These are phyloP conservation scores for Fusarium armeniacum DNA, from an alignment of 2,329 filamentous ascomycete species.

Conservation along the genomic window DNA sequence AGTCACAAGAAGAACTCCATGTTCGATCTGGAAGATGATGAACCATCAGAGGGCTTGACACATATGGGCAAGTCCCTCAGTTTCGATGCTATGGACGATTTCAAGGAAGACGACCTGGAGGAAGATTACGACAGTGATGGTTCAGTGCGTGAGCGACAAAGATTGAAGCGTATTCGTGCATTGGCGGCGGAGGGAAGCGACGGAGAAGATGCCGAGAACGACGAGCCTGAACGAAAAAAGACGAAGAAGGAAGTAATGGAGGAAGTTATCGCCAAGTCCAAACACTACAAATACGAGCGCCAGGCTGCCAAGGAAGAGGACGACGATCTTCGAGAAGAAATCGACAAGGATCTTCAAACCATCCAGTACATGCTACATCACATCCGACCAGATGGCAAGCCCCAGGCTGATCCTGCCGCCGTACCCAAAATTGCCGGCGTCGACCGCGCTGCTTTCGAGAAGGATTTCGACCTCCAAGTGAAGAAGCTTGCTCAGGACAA, in stretches of 20 bases:
- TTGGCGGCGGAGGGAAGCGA: constrained; percentile 62
- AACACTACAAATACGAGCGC: constrained; percentile 92
- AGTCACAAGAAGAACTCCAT: constrained; percentile 81
- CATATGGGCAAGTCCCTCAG: constrained; percentile 84
- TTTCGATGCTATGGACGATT: constrained; percentile 79
- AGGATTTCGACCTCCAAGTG: constrained; percentile 88
- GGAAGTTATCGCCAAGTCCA: constrained; percentile 97
- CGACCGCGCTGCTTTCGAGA: constrained; percentile 79
- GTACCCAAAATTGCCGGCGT: constrained; percentile 62
- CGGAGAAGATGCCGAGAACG: constrained; percentile 64
- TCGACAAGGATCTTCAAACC: constrained; percentile 86
- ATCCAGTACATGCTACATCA: constrained; percentile 79
- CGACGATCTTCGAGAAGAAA: constrained; percentile 84
- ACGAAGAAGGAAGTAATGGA: constrained; percentile 98
- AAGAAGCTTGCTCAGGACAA: constrained; percentile 87
- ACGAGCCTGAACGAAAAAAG: constrained; percentile 86
- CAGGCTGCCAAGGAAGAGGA: constrained; percentile 95
- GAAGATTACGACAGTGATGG: constrained; percentile 70
- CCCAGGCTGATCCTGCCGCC: constrained; percentile 45
- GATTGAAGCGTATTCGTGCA: constrained; percentile 69
- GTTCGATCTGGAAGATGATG: constrained; percentile 88
- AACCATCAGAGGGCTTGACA: constrained; percentile 77
- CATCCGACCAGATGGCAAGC: constrained; percentile 57
- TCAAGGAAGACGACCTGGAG: constrained; percentile 80
- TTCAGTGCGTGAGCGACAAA: constrained; percentile 67